phyloP scores from a whole-genome alignment of 192 early-diverging fungal species.

The Oehlia diaphana region DNA sequence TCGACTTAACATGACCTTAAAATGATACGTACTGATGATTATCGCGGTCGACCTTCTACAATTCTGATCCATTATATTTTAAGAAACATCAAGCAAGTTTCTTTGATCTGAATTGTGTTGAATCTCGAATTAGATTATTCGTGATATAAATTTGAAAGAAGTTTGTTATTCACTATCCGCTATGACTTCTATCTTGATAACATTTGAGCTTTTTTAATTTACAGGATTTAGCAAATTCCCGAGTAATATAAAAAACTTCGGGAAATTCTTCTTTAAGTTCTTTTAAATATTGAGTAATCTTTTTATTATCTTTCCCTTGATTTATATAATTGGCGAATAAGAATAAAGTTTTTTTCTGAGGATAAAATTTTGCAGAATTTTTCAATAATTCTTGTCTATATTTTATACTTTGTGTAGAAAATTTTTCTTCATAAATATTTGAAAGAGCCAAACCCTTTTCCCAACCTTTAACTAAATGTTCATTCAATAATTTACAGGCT shows the following conservation, averaged over 20 bases:
- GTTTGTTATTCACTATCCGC: too few relatives aligned
- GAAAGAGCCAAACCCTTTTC: not conserved
- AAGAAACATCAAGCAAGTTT: too few relatives aligned
- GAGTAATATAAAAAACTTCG: not conserved
- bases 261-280: not conserved
- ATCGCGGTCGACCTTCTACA: too few relatives aligned
- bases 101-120: too few relatives aligned
- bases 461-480: conserved; percentile 36
- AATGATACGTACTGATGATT: too few relatives aligned
- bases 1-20: too few relatives aligned
- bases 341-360: not conserved
- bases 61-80: too few relatives aligned
- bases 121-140: too few relatives aligned
- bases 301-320: not conserved
- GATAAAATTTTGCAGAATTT: not conserved
- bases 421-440: not conserved
- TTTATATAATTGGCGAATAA: not conserved
- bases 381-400: not conserved
- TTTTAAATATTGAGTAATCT: not conserved
- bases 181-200: not conserved
- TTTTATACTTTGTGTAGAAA: not conserved
- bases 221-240: not conserved
- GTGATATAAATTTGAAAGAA: not conserved
- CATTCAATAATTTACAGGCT: conserved; percentile 40
- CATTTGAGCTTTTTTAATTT: not conserved